Base-by-base conservation (phyloP, 2,329 filamentous ascomycete genomes). In the Ceratocystis colombiana region DNA sequence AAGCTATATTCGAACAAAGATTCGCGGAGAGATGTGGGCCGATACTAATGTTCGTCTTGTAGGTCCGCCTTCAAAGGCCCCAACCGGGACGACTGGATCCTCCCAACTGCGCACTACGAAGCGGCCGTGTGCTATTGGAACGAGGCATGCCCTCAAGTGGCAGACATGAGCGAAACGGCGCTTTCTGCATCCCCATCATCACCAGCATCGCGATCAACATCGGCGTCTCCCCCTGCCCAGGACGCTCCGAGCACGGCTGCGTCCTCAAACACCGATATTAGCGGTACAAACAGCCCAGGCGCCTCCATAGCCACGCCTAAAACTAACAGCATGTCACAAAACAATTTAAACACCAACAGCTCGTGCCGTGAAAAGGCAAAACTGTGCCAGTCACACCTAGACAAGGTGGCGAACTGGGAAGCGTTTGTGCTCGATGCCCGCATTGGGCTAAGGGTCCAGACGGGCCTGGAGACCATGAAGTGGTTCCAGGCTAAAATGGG, bases 61-160 rank as follows among this genome's bases (percentile, higher is more conserved):
- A 85, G 83, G 61, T 70, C 74, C 1, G 71, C 75, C 12, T 85
- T 86, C 73, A 86, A 82, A 69, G 86, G 86, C 1, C 71, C 77
- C 0, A 78, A 82, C 1, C 84, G 80, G 67, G 88, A 92, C 67
- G 86, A 88, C 71, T 92, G 88, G 78, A 79, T 84, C 8, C 78
- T 82, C 5, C 89, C 93, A 0, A 84, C 86, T 0, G 90, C 88
- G 1, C 81, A 90, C 70, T 96, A 96, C 75, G 94, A 99, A 76
- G 84, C 94, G 78, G 91, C 86, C 0, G 90, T 88, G 6, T 84
- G 89, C 65, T 78, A 87, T 1, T 99, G 93, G 92, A 80, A 82
- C 67, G 88, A 93, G 71, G 80, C 79, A 64, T 80, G 77, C 70
- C 73, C 76, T 37, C 74, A 77, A 0, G 71, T 70, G 69, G 71